These are phyloP conservation scores for Talaromyces sp. DNA, from an alignment of 2,329 filamentous ascomycete species.

Conservation along the genomic window DNA sequence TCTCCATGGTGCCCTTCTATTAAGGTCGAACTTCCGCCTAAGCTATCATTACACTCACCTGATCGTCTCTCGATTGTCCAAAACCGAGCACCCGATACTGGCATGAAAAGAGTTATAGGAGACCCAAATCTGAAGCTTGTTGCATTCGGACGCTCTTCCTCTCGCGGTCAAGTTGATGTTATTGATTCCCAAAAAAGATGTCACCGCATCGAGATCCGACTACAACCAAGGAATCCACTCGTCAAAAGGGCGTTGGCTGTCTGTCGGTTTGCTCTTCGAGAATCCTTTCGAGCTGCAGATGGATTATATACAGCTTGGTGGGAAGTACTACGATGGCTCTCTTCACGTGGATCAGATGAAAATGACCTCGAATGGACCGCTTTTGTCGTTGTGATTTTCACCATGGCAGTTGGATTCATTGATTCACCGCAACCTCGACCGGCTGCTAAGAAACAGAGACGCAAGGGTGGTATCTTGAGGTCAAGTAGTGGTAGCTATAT, in stretches of 20 bases:
- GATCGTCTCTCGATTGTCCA: constrained; percentile 55
- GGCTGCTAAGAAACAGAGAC: constrained; percentile 38
- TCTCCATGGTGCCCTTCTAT: constrained; percentile 72
- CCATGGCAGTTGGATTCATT: constrained; percentile 62
- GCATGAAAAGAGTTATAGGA: constrained; percentile 47
- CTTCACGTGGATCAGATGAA: constrained; percentile 47
- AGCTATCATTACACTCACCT: constrained; percentile 60
- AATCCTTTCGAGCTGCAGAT: constrained; percentile 57
- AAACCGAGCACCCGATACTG: constrained; percentile 54
- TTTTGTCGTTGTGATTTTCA: constrained; percentile 62
- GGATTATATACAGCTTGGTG: constrained; percentile 68
- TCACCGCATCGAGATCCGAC: constrained; percentile 66
- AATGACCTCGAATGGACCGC: constrained; percentile 68
- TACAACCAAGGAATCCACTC: constrained; percentile 64
- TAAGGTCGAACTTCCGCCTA: constrained; percentile 61
- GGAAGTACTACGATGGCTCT: constrained; percentile 70
- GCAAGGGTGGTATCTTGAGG: constrained; percentile 46
- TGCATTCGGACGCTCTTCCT: constrained; percentile 59
- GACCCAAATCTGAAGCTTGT: constrained; percentile 45
- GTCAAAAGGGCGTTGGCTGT: constrained; percentile 61
- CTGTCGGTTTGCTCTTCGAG: constrained; percentile 64
- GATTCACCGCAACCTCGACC: constrained; percentile 35
- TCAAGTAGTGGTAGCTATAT: constrained; percentile 52
- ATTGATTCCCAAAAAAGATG: constrained; percentile 60
- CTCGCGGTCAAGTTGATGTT: constrained; percentile 64